Evolutionary conservation across 768 basidiomycete species (phyloP), one percentile per base, ranked within the genome.

Genomic region (Russula sp.): DNA sequence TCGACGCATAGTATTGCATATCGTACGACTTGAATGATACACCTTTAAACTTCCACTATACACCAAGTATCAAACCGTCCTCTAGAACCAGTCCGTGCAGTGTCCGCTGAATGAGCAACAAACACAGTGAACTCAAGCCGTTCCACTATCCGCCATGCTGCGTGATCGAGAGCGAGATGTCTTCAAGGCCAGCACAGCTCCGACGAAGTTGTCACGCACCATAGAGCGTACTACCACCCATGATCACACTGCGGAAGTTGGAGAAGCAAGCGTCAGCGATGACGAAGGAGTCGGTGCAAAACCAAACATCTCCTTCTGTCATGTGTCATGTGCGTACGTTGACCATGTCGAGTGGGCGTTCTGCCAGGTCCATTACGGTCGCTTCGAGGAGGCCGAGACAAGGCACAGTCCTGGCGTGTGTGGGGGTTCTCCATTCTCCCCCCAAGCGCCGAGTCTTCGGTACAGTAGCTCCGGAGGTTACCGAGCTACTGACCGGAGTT

Each of bases 261-360:
- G 92, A 95, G 76, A 92, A 92, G 74, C 93, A 97, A 0, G 96
- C 96, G 72, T 99, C 96, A 5, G 94, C 94, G 63, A 98, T 77
- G 72, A 98, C 77, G 51, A 93, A 90, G 57, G 98, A 74, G 67
- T 89, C 85, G 0, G 90, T 93, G 63, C 78, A 81, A n/a, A n/a
- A n/a, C n/a, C n/a, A 70, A 87, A 86, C 0, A 80, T 71, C 64
- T 85, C 80, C 69, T 83, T 82, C 66, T 79, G 72, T 34, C 57
- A 65, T 26, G 49, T 64, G 67, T 80, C 78, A 62, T 71, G 22
- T 73, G 28, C 79, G 80, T 28, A 92, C 87, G 16, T 92, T 92
- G 46, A 87, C 2, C 28, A 28, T 4, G 28, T n/a, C n/a, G n/a
- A n/a, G n/a, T n/a, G n/a, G n/a, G n/a, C n/a, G n/a, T n/a, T n/a